A percentile compares a stretch with the other conserved stretches of the same genome.
These are phyloP conservation scores for Talaromyces wortmannii DNA, from an alignment of 495 filamentous ascomycete species.

Conservation along the genomic window DNA sequence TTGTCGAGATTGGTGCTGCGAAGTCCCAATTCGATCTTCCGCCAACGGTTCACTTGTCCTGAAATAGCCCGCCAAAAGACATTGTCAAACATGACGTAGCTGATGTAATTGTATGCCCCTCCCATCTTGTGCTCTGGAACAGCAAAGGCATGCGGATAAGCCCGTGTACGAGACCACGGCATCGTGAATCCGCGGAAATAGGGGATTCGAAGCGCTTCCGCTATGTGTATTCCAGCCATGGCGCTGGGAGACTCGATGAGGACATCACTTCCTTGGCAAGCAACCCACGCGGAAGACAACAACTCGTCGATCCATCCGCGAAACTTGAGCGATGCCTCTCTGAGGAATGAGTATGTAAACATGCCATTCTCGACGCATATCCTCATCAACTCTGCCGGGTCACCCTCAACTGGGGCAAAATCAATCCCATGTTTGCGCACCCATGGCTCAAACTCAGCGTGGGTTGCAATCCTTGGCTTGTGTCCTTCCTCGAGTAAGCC, in stretches of 20 bases:
- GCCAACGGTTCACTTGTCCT: constrained; percentile 88
- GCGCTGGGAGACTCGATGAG: constrained; percentile 94
- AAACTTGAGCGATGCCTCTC: constrained; percentile 81
- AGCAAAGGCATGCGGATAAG: constrained; percentile 97
- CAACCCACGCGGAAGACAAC: constrained; percentile 72
- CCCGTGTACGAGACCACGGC: constrained; percentile 94
- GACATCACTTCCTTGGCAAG: constrained; percentile 82
- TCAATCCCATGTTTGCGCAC: constrained; percentile 87
- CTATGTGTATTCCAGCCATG: constrained; percentile 97
- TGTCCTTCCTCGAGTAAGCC: constrained; percentile 85
- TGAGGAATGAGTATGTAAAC: constrained; percentile 89
- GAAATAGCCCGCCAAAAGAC: constrained; percentile 94
- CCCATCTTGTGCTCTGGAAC: constrained; percentile 91
- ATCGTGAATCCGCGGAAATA: constrained; percentile 98
- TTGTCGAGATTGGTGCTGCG: constrained; percentile 81
- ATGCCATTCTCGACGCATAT: constrained; percentile 97
- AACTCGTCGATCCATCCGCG: constrained; percentile 91
- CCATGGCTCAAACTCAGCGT: constrained; percentile 85
- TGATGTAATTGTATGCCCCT: constrained; percentile 88
- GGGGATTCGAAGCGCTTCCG: constrained; percentile 88
- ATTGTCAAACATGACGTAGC: constrained; percentile 95
- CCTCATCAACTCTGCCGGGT: constrained; percentile 90
- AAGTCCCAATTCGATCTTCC: constrained; percentile 70
- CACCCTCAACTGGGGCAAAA: constrained; percentile 80
- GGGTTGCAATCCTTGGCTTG: constrained; percentile 80